phyloP scores from a whole-genome alignment of 495 filamentous ascomycete species.

The Sporormia fimetaria region DNA sequence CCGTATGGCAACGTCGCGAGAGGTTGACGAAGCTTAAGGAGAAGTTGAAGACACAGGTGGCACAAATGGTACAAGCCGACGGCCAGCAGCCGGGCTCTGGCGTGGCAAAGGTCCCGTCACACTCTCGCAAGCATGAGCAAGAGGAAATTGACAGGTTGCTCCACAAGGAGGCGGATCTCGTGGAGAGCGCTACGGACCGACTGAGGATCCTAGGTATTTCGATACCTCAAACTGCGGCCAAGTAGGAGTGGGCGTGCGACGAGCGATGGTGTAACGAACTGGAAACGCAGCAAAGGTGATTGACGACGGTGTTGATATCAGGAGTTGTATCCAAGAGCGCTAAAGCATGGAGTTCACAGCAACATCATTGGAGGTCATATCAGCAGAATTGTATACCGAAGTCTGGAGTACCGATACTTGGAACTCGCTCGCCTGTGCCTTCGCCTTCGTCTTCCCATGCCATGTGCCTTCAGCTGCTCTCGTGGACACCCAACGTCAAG shows the following conservation, averaged over 20 bases:
- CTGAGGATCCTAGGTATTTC: conserved; percentile 16
- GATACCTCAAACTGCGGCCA: conserved; percentile 5
- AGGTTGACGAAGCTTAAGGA: conserved; percentile 20
- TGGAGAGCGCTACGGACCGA: conserved; percentile 14
- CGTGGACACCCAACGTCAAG: too few relatives aligned
- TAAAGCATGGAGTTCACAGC: too few relatives aligned
- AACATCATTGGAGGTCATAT: too few relatives aligned
- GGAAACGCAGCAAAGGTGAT: too few relatives aligned
- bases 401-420: too few relatives aligned
- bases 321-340: too few relatives aligned
- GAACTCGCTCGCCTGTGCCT: too few relatives aligned
- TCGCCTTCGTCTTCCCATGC: too few relatives aligned
- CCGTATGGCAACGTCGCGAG: conserved; percentile 23
- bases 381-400: too few relatives aligned
- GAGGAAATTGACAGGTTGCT: conserved; percentile 19
- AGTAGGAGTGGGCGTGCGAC: background rate
- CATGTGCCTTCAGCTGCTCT: too few relatives aligned
- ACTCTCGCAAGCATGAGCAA: conserved; percentile 26
- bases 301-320: too few relatives aligned
- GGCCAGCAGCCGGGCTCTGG: conserved; percentile 6
- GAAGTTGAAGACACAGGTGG: conserved; percentile 18
- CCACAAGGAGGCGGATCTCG: conserved; percentile 13
- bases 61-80: conserved; percentile 3
- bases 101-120: conserved; percentile 20
- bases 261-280: too few relatives aligned